Evolutionary conservation across 768 basidiomycete species (phyloP), one percentile per base, ranked within the genome.

Genomic region (Hygrocybe punicea): DNA sequence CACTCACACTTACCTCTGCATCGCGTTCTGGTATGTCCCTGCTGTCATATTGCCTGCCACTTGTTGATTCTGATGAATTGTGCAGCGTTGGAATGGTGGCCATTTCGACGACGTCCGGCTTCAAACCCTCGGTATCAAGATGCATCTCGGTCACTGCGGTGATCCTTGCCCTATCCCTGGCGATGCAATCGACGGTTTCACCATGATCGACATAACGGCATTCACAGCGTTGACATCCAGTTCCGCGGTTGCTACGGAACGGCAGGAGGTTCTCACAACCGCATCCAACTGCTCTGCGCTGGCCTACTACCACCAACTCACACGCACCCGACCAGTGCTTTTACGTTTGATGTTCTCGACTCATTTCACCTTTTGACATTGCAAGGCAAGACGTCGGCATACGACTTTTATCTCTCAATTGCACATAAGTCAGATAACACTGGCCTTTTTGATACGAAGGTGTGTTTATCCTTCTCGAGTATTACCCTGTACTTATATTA

Each of bases 241-340:
- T 70, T 64, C 46, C 71, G 71, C 45, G 56, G 51, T 9, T 72
- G 71, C 48, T 50, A 52, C 21, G n/a, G 25, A 11, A 39, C 21
- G n/a, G 14, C 54, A 8, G 54, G 45, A 13, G 44, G 29, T 10
- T 55, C 42, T 8, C 40, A 24, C 13, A 33, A 24, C 44, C 14
- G 48, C 14, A 51, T 39, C 21, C 58, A 60, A 42, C 39, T 60
- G 2, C 58, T 60, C 9, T 8, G 58, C 2, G 25, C 33, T 8
- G 14, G 55, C 13, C 52, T 58, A 47, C 37, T 51, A 14, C 58
- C 58, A 9, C 35, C 58, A 25, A 51, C 55, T 1, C n/a, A 33
- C 10, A 21, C 6, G 8, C 29, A 39, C 7, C 58, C 58, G 8
- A 46, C 19, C 17, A 51, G 44, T n/a, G 48, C 58, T 3, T 60